These are phyloP conservation scores for Porogramme epimiltina DNA, from an alignment of 1,284 basidiomycete species.

Conservation along the genomic window DNA sequence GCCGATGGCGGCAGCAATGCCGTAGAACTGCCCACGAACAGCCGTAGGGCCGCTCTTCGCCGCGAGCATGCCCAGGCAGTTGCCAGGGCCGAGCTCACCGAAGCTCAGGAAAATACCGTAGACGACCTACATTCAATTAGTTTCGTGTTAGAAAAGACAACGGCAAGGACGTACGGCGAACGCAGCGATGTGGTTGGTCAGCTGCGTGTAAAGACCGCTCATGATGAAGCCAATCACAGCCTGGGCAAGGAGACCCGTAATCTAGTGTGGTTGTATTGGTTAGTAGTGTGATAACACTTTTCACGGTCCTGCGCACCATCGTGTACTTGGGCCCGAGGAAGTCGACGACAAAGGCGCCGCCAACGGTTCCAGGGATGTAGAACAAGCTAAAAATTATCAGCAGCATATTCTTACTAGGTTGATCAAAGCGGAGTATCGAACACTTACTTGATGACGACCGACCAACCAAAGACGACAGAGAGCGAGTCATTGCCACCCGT, in stretches of 20 bases:
- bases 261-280: slow-evolving; percentile 39
- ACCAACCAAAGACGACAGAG: slow-evolving; percentile 73
- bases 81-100: slow-evolving; percentile 81
- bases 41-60: slow-evolving; percentile 84
- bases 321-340: slow-evolving; percentile 74
- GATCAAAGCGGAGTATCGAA: too few species aligned
- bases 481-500: slow-evolving; percentile 55
- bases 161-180: too few species aligned
- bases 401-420: neutral
- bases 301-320: slow-evolving; percentile 49
- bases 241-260: slow-evolving; percentile 70
- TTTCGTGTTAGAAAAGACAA: slow-evolving; percentile 32
- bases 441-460: slow-evolving; percentile 72
- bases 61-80: slow-evolving; percentile 80
- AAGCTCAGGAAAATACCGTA: slow-evolving; percentile 92
- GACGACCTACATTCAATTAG: slow-evolving; percentile 42
- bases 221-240: slow-evolving; percentile 82
- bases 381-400: slow-evolving; percentile 53
- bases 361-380: slow-evolving; percentile 77
- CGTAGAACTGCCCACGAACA: slow-evolving; percentile 86
- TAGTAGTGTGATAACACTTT: neutral
- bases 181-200: slow-evolving; percentile 68
- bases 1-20: slow-evolving; percentile 85
- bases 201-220: slow-evolving; percentile 72
- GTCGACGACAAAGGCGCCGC: slow-evolving; percentile 81